Base-by-base conservation (phyloP, 768 basidiomycete genomes). In the Amanita thiersii region DNA sequence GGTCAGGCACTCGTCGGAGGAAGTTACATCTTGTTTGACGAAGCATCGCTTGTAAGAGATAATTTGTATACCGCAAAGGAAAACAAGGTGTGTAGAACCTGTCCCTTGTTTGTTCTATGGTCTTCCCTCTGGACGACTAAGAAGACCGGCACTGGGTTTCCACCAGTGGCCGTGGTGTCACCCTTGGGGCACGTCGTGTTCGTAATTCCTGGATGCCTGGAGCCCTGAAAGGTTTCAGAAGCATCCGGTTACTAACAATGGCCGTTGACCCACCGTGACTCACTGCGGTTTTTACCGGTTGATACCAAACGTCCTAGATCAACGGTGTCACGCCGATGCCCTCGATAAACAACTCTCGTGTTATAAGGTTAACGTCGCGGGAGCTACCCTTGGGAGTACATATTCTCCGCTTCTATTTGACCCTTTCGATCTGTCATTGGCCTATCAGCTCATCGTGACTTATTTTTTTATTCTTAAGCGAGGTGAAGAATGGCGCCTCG, bases 271-370 rank as follows among this genome's bases (percentile, higher is more conserved):
- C 52, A 48, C 37, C 21, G 40, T 37, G 47, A 49, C 47, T 54
- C 52, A 56, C 52, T 48, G 56, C 59, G 59, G 65, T 45, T 58
- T 63, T 62, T 64, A 73, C 68, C 72, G 86, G 85, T 84, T 80
- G 93, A 98, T 98, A 93, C 91, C 83, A 86, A 64, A 50, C 73
- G 86, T 88, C 93, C 93, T 57, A 96, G 54, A 94, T 65, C 34
- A 65, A 83, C 31, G 47, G 50, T 41, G 29, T 47, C 40, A 30
- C 26, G 37, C 36, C 44, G 52, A 46, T 58, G 64, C 64, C 55
- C 78, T 76, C 73, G 68, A 66, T 69, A 70, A 89, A 93, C 90
- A 93, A 92, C 89, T 81, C 84, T 76, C 79, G 64, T 72, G 70
- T 69, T 69, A 53, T 54, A 64, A 88, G 85, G 72, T 64, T 52